phyloP scores from a whole-genome alignment of 306 rosid species.

The Sophora flavescens region DNA sequence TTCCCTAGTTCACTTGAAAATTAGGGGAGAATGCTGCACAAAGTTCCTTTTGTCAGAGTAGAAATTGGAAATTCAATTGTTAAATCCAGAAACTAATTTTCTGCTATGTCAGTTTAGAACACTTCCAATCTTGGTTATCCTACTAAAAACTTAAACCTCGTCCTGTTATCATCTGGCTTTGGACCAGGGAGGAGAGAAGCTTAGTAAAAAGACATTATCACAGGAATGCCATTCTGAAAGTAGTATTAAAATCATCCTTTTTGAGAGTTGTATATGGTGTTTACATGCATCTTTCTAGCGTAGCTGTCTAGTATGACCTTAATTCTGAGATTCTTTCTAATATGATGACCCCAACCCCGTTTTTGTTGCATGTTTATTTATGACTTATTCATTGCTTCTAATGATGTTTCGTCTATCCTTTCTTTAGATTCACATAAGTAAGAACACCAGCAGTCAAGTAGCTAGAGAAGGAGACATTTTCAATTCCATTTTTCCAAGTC shows the following conservation, averaged over 20 bases:
- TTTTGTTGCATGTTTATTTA: background rate
- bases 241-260: background rate
- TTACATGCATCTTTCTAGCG: background rate
- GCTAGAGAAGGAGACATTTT: slow-evolving; percentile 47
- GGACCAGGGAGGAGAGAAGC: slow-evolving; percentile 10
- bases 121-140: background rate
- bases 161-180: slow-evolving; percentile 6
- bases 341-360: background rate
- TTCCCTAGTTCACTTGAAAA: slow-evolving; percentile 14
- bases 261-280: slow-evolving; percentile 1
- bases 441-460: slow-evolving; percentile 43
- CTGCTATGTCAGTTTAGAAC: slow-evolving; percentile 36
- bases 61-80: slow-evolving; percentile 30
- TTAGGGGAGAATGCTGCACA: slow-evolving; percentile 25
- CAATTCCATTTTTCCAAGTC: slow-evolving; percentile 50
- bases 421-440: slow-evolving; percentile 59
- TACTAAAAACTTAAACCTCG: slow-evolving; percentile 13
- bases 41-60: background rate
- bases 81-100: slow-evolving; percentile 21
- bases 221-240: background rate
- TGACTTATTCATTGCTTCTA: slow-evolving; percentile 34
- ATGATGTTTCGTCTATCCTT: slow-evolving; percentile 36
- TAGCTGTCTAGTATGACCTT: slow-evolving; percentile 22
- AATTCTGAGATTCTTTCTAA: slow-evolving; percentile 4
- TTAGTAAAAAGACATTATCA: slow-evolving; percentile 13